Base-by-base conservation (phyloP, 805 yeast genomes). In the Myxozyma mucilagina region DNA sequence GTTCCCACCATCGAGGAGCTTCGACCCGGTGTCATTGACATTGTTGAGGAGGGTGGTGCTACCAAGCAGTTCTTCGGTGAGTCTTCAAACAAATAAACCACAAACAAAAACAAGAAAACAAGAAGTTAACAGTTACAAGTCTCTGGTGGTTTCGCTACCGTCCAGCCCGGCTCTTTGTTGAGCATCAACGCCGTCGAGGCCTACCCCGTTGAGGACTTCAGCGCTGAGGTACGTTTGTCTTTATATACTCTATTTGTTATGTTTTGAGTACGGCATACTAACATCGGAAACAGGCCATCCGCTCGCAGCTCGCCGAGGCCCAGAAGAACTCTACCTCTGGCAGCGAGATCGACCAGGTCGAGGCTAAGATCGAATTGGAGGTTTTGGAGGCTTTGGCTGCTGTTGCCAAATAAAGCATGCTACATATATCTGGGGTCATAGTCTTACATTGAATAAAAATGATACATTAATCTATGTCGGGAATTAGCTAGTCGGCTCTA, bases 1-100 rank as follows among this genome's bases (percentile, higher is more conserved):
- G 97, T 94, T 73, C 98, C 99, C 72, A 85, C 89, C 72, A 90
- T 93, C 67, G 98, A 94, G 81, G 96, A 94, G 83, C 86, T 94
- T 76, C 84, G 86, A 74, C 97, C 99, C 71, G 99, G 99, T 78
- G 83, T 94, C 65, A 87, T 94, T 72, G 97, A 92, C 78, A 85
- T 94, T 74, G 87, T 90, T 69, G 93, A 90, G 77, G 82, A 85
- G 73, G 77, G 87, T 59, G 88, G 88, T 71, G 77, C 87, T 67
- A 80, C 84, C 75, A 81, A 84, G 78, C 90, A 89, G 78, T 93
- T 78, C 82, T 94, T 93, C 71, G 68, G 71, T 68, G 53, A 18
- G 71, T 48, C 11, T 10, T 16, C 1, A n/a, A 20, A 24, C 9
- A 20, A 8, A 24, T 10, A 6, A 20, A 4, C 18, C 16, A 16